A percentile compares a stretch with the other conserved stretches of the same genome.
Evolutionary conservation across 371 early-diverging fungal genomes (phyloP).

Genomic region (Chytridium lagenaria): DNA sequence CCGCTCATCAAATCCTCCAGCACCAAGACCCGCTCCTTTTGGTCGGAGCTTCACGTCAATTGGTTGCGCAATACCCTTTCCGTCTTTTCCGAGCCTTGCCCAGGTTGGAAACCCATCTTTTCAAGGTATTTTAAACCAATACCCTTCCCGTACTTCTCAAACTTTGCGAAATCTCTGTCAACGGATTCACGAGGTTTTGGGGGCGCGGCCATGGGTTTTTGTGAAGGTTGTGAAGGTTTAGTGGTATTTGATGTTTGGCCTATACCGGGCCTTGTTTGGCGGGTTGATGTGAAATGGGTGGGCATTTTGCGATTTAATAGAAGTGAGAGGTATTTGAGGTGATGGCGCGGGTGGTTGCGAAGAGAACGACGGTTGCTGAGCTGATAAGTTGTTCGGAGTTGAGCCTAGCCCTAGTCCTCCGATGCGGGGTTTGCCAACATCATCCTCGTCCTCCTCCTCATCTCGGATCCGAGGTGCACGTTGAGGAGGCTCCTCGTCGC

Average conservation of each 20-base stretch:
- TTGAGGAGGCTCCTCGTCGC: constrained; percentile 6
- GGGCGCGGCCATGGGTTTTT: too few relatives aligned
- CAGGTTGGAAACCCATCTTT: constrained; percentile 87
- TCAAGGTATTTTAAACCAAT: constrained; percentile 80
- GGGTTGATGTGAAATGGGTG: too few relatives aligned
- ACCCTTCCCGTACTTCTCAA: constrained; percentile 73
- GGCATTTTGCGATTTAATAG: too few relatives aligned
- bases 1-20: constrained; percentile 73
- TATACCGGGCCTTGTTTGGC: too few relatives aligned
- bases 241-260: too few relatives aligned
- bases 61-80: constrained; percentile 86
- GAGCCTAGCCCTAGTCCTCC: constrained; percentile 19
- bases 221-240: too few relatives aligned
- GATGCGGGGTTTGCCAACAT: constrained; percentile 18
- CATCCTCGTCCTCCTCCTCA: constrained; percentile 30
- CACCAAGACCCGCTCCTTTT: constrained; percentile 79
- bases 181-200: constrained; percentile 31
- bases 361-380: too few relatives aligned
- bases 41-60: constrained; percentile 87
- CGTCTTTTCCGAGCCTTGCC: constrained; percentile 82
- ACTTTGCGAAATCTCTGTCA: constrained; percentile 78
- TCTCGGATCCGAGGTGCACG: constrained; percentile 15
- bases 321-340: too few relatives aligned
- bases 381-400: not conserved
- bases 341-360: too few relatives aligned